A percentile compares a stretch with the other conserved stretches of the same genome.
Evolutionary conservation across 768 basidiomycete species (phyloP).

Genomic region (Rhodotorula babjevae): DNA sequence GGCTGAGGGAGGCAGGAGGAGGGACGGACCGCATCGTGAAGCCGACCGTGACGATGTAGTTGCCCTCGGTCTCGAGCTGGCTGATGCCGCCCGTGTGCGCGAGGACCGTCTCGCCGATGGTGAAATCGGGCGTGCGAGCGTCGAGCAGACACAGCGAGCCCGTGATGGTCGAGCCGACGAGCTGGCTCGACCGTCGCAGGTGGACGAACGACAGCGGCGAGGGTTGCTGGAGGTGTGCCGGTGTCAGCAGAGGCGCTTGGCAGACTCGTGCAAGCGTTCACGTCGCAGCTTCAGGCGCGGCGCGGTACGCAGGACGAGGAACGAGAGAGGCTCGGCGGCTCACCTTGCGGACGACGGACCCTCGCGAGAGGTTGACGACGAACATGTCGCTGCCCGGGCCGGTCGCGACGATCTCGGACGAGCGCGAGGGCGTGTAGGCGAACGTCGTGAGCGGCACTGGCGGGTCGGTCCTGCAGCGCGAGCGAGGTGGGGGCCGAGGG

Average conservation of each 20-base stretch:
- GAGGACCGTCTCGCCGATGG: slow-evolving; percentile 58
- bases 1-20: background rate
- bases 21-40: slow-evolving; percentile 69
- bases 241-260: background rate
- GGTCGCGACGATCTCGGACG: slow-evolving; percentile 60
- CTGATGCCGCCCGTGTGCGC: slow-evolving; percentile 79
- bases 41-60: slow-evolving; percentile 79
- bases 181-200: slow-evolving; percentile 35
- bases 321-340: slow-evolving; percentile 43
- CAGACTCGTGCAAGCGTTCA: no score
- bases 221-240: slow-evolving; percentile 15
- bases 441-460: slow-evolving; percentile 36
- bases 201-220: slow-evolving; percentile 27
- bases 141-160: slow-evolving; percentile 60
- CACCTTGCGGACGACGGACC: slow-evolving; percentile 59
- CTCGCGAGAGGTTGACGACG: slow-evolving; percentile 70
- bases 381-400: slow-evolving; percentile 56
- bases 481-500: background rate
- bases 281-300: no score
- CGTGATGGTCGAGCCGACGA: slow-evolving; percentile 34
- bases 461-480: slow-evolving; percentile 25
- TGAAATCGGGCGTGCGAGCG: slow-evolving; percentile 57
- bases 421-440: slow-evolving; percentile 45
- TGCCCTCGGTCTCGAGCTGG: slow-evolving; percentile 72
- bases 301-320: slow-evolving; percentile 58